Conservation (phyloP, 352 stramenopile species). For the Phytophthora citricola region DNA sequence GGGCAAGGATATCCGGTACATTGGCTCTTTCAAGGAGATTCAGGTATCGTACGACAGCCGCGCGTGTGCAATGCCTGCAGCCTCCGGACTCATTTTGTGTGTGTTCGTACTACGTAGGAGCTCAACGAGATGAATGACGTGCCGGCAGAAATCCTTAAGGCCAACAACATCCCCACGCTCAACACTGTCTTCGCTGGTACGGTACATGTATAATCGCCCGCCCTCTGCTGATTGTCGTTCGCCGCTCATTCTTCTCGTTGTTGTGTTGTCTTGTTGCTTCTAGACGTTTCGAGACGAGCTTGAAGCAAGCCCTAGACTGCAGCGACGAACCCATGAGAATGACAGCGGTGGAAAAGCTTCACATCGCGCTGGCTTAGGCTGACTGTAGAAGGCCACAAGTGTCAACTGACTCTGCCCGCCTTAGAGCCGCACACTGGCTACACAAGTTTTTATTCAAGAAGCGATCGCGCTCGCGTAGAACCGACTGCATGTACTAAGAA, state of each 20-base stretch:
- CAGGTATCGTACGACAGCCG: conserved; percentile 48
- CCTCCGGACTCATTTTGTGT: conserved; percentile 16
- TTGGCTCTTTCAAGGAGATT: conserved; percentile 85
- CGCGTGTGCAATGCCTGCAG: conserved; percentile 2
- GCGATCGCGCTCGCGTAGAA: conserved; percentile 1
- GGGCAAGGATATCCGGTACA: conserved; percentile 56
- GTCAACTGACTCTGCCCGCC: conserved; percentile 9
- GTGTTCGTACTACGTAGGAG: conserved; percentile 45
- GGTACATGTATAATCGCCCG: not conserved
- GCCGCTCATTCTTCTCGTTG: conserved; percentile 24
- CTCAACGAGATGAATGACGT: conserved; percentile 88
- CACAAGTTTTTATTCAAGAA: conserved; percentile 44
- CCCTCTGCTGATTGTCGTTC: conserved; percentile 1
- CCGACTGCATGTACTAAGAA: conserved; percentile 36
- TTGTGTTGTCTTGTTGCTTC: conserved; percentile 29
- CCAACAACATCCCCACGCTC: conserved; percentile 82
- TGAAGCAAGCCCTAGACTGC: conserved; percentile 22
- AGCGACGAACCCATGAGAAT: conserved; percentile 17
- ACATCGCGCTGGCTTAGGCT: conserved; percentile 9
- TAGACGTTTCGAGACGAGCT: conserved; percentile 44
- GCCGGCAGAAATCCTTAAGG: conserved; percentile 71
- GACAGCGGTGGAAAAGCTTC: conserved; percentile 12
- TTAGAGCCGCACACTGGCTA: conserved; percentile 26
- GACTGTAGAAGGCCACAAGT: not conserved
- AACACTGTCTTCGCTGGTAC: conserved; percentile 76